Percentiles rank a stretch among this genome's conserved stretches.
These are phyloP conservation scores for Chlorella sp. DNA, from an alignment of 139 green algal genomes.

Conservation along the genomic window DNA sequence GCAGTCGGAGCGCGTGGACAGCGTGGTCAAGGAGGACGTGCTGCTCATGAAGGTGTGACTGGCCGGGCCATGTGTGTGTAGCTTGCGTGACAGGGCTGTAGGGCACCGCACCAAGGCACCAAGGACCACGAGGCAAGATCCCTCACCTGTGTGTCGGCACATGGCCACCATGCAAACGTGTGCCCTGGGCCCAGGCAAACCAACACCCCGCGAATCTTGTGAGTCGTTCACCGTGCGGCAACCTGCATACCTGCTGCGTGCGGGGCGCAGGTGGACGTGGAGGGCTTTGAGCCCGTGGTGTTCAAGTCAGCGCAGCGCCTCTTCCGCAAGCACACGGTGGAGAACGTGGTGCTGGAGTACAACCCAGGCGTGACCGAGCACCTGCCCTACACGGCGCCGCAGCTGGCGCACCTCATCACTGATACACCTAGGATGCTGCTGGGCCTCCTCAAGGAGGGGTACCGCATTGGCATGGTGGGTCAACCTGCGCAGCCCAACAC, in stretches of 20 bases:
- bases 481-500: no score
- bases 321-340: neutral
- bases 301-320: slow-evolving; percentile 7
- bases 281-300: slow-evolving; percentile 59
- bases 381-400: neutral
- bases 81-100: no score
- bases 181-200: no score
- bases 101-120: no score
- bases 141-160: no score
- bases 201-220: no score
- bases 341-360: slow-evolving; percentile 61
- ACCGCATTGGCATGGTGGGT: neutral
- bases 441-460: neutral
- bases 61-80: no score
- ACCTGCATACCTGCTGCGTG: no score
- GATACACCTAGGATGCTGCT: neutral
- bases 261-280: slow-evolving; percentile 55
- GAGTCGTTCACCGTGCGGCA: no score
- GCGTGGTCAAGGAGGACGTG: slow-evolving; percentile 15
- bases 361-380: slow-evolving; percentile 24
- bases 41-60: slow-evolving; percentile 23
- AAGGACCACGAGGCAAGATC: no score
- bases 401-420: neutral
- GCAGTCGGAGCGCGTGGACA: slow-evolving; percentile 13
- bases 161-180: no score